Evolutionary conservation across 768 basidiomycete genomes (phyloP).

Genomic region (Phylloporus scabripes): DNA sequence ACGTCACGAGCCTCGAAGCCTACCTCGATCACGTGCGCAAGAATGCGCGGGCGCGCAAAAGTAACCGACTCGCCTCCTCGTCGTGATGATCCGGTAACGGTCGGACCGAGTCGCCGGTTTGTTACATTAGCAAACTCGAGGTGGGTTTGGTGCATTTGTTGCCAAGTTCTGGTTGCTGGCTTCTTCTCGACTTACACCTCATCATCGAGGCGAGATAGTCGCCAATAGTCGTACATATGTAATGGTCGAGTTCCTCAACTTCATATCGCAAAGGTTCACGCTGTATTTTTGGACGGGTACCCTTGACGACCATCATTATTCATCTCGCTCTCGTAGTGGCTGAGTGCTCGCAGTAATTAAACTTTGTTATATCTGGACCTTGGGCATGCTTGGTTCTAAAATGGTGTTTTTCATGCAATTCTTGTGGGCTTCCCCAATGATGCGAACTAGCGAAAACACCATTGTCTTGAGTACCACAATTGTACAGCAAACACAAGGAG

Average conservation of each 20-base stretch:
- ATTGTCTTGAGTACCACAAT: slow-evolving; percentile 4
- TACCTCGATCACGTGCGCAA: slow-evolving; percentile 1
- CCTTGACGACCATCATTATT: slow-evolving; percentile 1
- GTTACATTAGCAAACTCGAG: background rate
- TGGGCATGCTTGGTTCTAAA: background rate
- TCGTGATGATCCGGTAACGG: slow-evolving; percentile 11
- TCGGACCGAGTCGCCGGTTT: background rate
- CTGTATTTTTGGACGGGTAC: background rate
- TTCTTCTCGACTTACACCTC: background rate
- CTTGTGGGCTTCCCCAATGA: background rate
- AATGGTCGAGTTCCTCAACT: background rate
- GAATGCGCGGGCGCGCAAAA: background rate
- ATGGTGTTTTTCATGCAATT: background rate
- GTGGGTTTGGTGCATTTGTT: background rate
- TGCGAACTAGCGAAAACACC: background rate
- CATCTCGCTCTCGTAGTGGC: background rate
- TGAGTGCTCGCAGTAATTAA: slow-evolving; percentile 9
- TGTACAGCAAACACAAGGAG: background rate
- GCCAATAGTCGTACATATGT: background rate
- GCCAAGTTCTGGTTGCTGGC: background rate
- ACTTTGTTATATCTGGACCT: slow-evolving; percentile 5
- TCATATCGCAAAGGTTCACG: background rate
- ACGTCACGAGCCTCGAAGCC: background rate
- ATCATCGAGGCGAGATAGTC: background rate
- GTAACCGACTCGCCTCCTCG: background rate